Evolutionary conservation across 2,329 filamentous ascomycete species (phyloP).

Genomic region (Chrysoporthe austroafricana): DNA sequence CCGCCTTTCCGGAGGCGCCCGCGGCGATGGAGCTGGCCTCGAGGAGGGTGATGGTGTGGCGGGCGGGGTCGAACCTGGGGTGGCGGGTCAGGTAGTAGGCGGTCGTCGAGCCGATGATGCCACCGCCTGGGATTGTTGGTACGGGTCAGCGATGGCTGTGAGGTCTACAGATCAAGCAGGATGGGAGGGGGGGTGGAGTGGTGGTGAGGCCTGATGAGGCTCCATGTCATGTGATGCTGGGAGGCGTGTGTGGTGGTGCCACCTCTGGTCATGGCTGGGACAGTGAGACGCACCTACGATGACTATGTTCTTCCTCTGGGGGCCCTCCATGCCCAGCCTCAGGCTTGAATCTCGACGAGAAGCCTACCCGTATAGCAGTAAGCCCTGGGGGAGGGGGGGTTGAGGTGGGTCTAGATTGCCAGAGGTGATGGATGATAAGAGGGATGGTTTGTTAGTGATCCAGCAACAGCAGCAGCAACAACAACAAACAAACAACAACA

Average conservation of each 20-base stretch:
- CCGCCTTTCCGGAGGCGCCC: slow-evolving; percentile 94
- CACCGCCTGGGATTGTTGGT: slow-evolving; percentile 67
- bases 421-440: too few species aligned
- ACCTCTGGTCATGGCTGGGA: not conserved
- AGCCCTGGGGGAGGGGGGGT: not conserved
- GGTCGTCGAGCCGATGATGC: slow-evolving; percentile 89
- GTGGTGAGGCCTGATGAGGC: not conserved
- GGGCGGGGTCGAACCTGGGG: slow-evolving; percentile 73
- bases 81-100: slow-evolving; percentile 92
- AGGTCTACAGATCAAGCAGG: not conserved
- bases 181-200: too few species aligned
- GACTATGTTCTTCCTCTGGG: slow-evolving; percentile 48
- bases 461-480: too few species aligned
- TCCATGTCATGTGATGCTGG: too few species aligned
- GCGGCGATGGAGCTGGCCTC: slow-evolving; percentile 85
- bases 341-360: not conserved
- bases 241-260: too few species aligned
- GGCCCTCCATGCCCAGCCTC: slow-evolving; percentile 32
- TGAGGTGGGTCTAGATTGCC: too few species aligned
- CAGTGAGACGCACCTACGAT: slow-evolving; percentile 46
- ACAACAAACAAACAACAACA: too few species aligned
- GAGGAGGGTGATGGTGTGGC: slow-evolving; percentile 81
- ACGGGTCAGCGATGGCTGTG: not conserved
- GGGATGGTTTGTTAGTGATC: not conserved
- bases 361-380: not conserved